Evolutionary conservation across 2,329 filamentous ascomycete species (phyloP).

Genomic region (Beauveria pseudobassiana): DNA sequence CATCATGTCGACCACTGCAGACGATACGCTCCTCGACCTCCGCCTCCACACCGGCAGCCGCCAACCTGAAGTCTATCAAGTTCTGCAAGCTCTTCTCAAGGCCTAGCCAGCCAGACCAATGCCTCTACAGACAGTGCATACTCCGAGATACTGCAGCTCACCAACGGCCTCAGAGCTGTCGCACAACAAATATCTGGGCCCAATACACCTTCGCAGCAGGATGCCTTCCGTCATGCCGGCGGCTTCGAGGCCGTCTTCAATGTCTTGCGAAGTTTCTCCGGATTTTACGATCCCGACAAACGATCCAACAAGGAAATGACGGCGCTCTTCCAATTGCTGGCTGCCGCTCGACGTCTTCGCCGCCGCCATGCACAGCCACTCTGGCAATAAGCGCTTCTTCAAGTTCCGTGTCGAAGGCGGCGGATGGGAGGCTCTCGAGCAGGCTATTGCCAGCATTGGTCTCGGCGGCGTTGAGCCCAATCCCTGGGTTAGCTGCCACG

Average conservation of each 20-base stretch:
- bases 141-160: conserved; percentile 40
- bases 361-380: conserved; percentile 67
- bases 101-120: conserved; percentile 29
- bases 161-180: conserved; percentile 55
- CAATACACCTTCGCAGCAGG: conserved; percentile 50
- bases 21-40: conserved; percentile 60
- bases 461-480: conserved; percentile 60
- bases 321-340: conserved; percentile 60
- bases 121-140: conserved; percentile 32
- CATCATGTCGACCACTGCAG: conserved; percentile 43
- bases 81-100: conserved; percentile 49
- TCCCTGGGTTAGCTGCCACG: conserved; percentile 58
- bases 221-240: conserved; percentile 72
- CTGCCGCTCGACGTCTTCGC: conserved; percentile 66
- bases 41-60: conserved; percentile 42
- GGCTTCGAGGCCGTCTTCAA: conserved; percentile 71
- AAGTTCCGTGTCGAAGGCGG: conserved; percentile 64
- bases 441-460: conserved; percentile 61
- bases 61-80: conserved; percentile 54
- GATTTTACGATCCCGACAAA: conserved; percentile 65
- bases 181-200: conserved; percentile 52
- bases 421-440: conserved; percentile 72
- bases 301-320: conserved; percentile 55
- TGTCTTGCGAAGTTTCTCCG: conserved; percentile 62
- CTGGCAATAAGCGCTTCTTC: conserved; percentile 86